These are phyloP conservation scores for Phanerochaete sordida DNA, from an alignment of 768 basidiomycete genomes.

Conservation along the genomic window DNA sequence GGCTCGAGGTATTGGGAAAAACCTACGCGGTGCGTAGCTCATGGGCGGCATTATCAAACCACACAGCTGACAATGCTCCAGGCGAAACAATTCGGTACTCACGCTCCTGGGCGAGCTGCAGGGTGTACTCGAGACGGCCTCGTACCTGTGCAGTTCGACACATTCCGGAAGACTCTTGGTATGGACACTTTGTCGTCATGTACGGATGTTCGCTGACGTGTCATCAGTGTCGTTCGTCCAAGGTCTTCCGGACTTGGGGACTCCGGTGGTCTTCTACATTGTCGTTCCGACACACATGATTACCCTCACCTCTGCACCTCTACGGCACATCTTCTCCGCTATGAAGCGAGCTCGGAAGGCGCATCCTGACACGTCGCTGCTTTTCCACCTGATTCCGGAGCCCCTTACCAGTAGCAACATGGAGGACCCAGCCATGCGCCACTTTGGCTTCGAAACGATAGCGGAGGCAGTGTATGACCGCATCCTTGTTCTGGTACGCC, in stretches of 20 bases:
- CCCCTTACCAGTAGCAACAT: constrained; percentile 46
- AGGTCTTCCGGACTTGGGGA: constrained; percentile 33
- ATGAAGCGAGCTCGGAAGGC: constrained; percentile 54
- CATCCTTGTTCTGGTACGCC: constrained; percentile 55
- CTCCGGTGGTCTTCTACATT: constrained; percentile 63
- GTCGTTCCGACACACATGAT: constrained; percentile 58
- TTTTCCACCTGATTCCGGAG: constrained; percentile 76
- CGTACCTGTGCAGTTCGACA: constrained; percentile 61
- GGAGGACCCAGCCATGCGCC: constrained; percentile 38
- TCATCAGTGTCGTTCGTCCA: constrained; percentile 48
- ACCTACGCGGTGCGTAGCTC: constrained; percentile 54
- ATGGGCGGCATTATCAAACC: constrained; percentile 1
- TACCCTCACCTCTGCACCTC: constrained; percentile 58
- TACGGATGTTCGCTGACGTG: constrained; percentile 1
- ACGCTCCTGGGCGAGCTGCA: constrained; percentile 48
- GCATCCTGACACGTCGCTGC: constrained; percentile 43
- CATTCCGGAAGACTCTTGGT: constrained; percentile 68
- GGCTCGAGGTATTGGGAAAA: constrained; percentile 52
- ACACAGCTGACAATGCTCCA: constrained; percentile 27
- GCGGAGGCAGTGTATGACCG: constrained; percentile 72
- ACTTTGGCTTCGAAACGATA: constrained; percentile 45
- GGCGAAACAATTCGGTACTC: constrained; percentile 59
- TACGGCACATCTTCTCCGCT: constrained; percentile 68
- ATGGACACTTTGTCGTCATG: constrained; percentile 14
- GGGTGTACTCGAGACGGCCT: constrained; percentile 52